Conservation (phyloP, 179 eudicot genomes). For the Nepenthes alata region DNA sequence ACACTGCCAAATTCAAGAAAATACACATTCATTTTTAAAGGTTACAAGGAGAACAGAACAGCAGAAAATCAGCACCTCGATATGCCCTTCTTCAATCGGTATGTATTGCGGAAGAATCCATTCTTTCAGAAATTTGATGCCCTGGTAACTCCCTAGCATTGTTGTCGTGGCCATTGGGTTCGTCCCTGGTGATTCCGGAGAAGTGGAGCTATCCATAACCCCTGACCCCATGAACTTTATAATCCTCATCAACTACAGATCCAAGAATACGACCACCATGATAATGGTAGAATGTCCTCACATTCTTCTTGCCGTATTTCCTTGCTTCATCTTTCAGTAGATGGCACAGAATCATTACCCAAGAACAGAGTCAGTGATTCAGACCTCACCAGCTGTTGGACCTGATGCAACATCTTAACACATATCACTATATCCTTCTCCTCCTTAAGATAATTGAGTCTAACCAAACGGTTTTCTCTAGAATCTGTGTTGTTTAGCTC, state of each 20-base stretch:
- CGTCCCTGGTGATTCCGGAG: constrained; percentile 36
- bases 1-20: background rate
- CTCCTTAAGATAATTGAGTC: constrained; percentile 23
- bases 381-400: constrained; percentile 19
- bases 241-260: constrained; percentile 30
- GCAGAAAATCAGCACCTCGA: too few species aligned
- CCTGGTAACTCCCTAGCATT: constrained; percentile 43
- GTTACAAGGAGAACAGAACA: too few species aligned
- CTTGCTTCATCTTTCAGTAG: constrained; percentile 19
- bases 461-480: constrained; percentile 28
- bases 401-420: constrained; percentile 16
- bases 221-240: constrained; percentile 29
- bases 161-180: constrained; percentile 41
- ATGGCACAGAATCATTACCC: constrained; percentile 10
- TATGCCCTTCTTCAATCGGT: too few species aligned
- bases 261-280: constrained; percentile 40
- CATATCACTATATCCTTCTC: constrained; percentile 28
- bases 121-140: constrained; percentile 20
- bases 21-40: too few species aligned
- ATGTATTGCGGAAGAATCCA: constrained; percentile 2
- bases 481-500: constrained; percentile 26
- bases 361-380: constrained; percentile 17
- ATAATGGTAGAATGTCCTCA: constrained; percentile 31
- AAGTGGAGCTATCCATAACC: constrained; percentile 40
- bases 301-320: constrained; percentile 29